phyloP scores from a whole-genome alignment of 2,329 filamentous ascomycete genomes.

The Eutypella sp. region DNA sequence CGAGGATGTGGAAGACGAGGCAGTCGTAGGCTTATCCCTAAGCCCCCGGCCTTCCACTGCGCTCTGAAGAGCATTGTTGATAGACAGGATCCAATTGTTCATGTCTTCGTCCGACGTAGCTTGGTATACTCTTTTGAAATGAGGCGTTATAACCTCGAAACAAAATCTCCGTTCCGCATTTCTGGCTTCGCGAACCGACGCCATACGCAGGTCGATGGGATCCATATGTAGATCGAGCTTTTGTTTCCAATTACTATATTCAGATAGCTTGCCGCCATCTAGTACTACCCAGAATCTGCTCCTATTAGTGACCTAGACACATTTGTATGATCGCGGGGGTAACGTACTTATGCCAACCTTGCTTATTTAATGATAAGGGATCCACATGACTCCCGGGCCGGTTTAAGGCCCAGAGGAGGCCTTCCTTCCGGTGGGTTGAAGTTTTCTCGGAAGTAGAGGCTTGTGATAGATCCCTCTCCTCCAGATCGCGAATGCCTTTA shows the following conservation, averaged over 20 bases:
- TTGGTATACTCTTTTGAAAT: conserved; percentile 94
- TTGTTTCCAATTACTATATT: conserved; percentile 99
- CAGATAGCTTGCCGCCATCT: conserved; percentile 91
- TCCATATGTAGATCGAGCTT: conserved; percentile 96
- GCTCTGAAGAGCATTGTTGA: conserved; percentile 95
- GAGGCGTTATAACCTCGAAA: conserved; percentile 96
- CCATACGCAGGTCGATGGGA: conserved; percentile 93
- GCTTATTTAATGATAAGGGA: conserved; percentile 90
- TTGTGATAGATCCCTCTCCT: conserved; percentile 68
- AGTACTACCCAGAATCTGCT: conserved; percentile 94
- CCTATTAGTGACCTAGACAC: conserved; percentile 7
- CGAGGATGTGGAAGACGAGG: conserved; percentile 33
- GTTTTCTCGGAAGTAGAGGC: conserved; percentile 49
- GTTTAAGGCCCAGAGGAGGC: conserved; percentile 89
- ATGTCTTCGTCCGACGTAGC: conserved; percentile 97
- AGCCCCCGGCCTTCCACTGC: conserved; percentile 79
- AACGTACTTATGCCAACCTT: conserved; percentile 95
- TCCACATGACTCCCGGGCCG: conserved; percentile 91
- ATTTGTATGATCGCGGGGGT: neutral
- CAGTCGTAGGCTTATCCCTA: conserved; percentile 44
- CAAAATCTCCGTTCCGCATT: conserved; percentile 94
- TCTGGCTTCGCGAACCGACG: conserved; percentile 90
- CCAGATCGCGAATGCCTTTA: conserved; percentile 86
- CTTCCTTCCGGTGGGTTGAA: conserved; percentile 79
- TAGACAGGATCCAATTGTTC: conserved; percentile 91